Conservation (phyloP, 2,329 filamentous ascomycete genomes). For the Rhynchosporium secalis region DNA sequence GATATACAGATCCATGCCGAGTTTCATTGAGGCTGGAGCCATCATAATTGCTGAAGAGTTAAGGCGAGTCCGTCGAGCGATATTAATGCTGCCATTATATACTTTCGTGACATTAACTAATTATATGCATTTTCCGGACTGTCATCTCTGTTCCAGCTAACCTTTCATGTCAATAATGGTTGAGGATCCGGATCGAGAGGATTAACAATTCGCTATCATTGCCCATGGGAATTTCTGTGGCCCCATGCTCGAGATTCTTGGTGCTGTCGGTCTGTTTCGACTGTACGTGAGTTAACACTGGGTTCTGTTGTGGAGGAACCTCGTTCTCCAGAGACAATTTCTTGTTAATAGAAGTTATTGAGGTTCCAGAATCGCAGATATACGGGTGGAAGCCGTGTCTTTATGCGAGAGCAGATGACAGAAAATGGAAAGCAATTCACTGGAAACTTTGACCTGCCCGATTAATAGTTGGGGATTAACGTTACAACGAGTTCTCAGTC, state of each 20-base stretch:
- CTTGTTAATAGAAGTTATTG: not conserved
- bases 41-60: conserved; percentile 53
- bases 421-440: not conserved
- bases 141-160: conserved; percentile 18
- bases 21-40: conserved; percentile 50
- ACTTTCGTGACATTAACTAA: conserved; percentile 40
- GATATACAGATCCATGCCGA: conserved; percentile 52
- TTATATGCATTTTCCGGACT: conserved; percentile 23
- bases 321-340: not conserved
- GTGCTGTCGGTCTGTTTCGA: not conserved
- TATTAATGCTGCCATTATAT: conserved; percentile 48
- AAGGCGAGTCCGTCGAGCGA: conserved; percentile 50
- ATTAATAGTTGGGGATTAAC: not conserved
- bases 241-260: not conserved
- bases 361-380: too few species aligned
- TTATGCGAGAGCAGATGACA: not conserved
- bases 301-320: not conserved
- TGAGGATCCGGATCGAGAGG: not conserved
- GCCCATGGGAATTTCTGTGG: too few species aligned
- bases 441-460: not conserved
- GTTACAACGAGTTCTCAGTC: not conserved
- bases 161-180: conserved; percentile 2
- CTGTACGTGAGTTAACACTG: not conserved
- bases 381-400: too few species aligned
- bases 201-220: not conserved